Evolutionary conservation across 1,284 basidiomycete genomes (phyloP).

Genomic region (Retiboletus flavoniger): DNA sequence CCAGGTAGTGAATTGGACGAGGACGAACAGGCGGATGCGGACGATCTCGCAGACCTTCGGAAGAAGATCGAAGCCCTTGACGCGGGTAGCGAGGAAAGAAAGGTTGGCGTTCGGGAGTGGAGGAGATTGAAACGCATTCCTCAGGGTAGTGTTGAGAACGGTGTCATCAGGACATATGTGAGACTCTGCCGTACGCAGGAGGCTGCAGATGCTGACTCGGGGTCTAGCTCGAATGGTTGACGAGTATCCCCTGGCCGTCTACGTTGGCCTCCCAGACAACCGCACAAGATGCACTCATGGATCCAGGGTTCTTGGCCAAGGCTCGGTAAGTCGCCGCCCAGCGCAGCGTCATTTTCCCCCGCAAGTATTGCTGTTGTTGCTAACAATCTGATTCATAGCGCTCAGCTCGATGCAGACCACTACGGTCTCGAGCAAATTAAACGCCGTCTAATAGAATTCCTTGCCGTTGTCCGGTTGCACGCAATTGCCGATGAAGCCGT

Average conservation of each 20-base stretch:
- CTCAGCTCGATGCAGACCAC: constrained; percentile 84
- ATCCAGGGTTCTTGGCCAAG: constrained; percentile 57
- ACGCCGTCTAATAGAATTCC: constrained; percentile 85
- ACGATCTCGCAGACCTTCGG: constrained; percentile 76
- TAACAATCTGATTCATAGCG: constrained; percentile 30
- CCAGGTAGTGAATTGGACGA: constrained; percentile 57
- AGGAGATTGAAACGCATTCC: constrained; percentile 72
- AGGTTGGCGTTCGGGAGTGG: constrained; percentile 83
- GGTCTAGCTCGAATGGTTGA: constrained; percentile 77
- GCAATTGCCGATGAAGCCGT: constrained; percentile 47
- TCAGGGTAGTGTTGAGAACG: constrained; percentile 73
- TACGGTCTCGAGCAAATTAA: constrained; percentile 90
- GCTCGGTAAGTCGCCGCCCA: constrained; percentile 41
- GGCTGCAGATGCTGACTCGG: constrained; percentile 14
- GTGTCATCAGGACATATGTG: constrained; percentile 76
- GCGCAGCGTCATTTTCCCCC: background rate
- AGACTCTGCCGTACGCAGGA: constrained; percentile 3
- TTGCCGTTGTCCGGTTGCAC: constrained; percentile 82
- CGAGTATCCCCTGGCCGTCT: constrained; percentile 73
- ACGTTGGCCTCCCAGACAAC: constrained; percentile 29
- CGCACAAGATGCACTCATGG: constrained; percentile 40
- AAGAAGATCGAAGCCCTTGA: constrained; percentile 79
- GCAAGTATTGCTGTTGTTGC: background rate
- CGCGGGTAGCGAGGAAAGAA: constrained; percentile 71
- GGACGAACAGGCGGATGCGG: constrained; percentile 73